These are phyloP conservation scores for Cyberlindnera subsufficiens DNA, from an alignment of 805 yeast species.

Conservation along the genomic window DNA sequence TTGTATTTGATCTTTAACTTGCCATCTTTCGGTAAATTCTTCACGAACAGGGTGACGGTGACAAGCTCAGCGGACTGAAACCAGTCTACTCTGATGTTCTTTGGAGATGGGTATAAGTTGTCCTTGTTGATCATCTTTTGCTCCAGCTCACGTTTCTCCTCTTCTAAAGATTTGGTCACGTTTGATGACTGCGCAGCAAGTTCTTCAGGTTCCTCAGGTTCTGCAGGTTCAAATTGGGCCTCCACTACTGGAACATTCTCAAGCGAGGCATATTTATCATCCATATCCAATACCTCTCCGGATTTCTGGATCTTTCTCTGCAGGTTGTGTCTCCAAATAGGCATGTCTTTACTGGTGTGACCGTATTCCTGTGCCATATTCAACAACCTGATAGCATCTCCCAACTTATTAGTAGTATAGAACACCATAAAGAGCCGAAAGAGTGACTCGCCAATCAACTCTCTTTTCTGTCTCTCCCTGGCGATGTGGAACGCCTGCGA, in stretches of 20 bases:
- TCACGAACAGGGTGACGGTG: slow-evolving; percentile 66
- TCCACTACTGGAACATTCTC: slow-evolving; percentile 5
- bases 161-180: slow-evolving; percentile 2
- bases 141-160: slow-evolving; percentile 18
- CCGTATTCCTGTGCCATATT: slow-evolving; percentile 33
- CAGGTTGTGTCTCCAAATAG: slow-evolving; percentile 17
- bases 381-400: slow-evolving; percentile 36
- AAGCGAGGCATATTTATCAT: slow-evolving; percentile 3
- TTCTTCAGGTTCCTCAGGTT: not conserved
- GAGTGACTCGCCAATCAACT: slow-evolving; percentile 37
- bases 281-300: slow-evolving; percentile 4
- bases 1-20: slow-evolving; percentile 36
- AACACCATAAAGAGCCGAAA: slow-evolving; percentile 37
- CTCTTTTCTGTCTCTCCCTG: slow-evolving; percentile 31
- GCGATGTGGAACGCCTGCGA: slow-evolving; percentile 40
- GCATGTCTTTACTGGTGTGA: slow-evolving; percentile 23
- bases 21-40: slow-evolving; percentile 49
- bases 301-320: slow-evolving; percentile 15
- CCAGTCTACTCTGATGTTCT: slow-evolving; percentile 53
- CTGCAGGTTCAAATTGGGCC: not conserved
- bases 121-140: slow-evolving; percentile 19
- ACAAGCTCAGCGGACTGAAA: slow-evolving; percentile 59
- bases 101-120: slow-evolving; percentile 17
- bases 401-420: slow-evolving; percentile 33
- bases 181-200: not conserved